These are phyloP conservation scores for Selaginella moellendorffii DNA, from an alignment of 75 land plant genomes.

Conservation along the genomic window DNA sequence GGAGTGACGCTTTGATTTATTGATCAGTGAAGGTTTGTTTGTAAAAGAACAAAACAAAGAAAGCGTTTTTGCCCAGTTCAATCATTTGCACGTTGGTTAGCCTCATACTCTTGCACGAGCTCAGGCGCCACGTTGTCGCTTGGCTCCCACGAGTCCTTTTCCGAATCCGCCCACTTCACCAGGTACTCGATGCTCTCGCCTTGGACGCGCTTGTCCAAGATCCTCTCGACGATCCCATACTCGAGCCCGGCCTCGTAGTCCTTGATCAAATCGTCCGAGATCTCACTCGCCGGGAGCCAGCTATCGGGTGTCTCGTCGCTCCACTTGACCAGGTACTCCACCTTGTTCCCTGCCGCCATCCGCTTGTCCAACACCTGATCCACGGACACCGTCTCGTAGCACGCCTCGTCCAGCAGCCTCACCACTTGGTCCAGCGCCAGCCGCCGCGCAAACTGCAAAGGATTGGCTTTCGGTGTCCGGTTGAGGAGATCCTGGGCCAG, in stretches of 20 bases:
- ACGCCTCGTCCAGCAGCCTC: conserved; percentile 47
- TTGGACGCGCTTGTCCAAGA: conserved; percentile 40
- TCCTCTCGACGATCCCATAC: conserved; percentile 70
- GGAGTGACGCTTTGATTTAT: background rate
- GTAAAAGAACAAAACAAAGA: too few species aligned
- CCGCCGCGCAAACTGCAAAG: conserved; percentile 55
- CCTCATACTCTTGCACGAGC: conserved; percentile 51
- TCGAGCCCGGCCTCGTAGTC: conserved; percentile 83
- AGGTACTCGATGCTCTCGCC: conserved; percentile 49
- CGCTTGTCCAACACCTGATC: conserved; percentile 60
- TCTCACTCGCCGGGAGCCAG: conserved; percentile 43
- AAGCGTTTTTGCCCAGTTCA: too few species aligned
- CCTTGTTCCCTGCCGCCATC: conserved; percentile 29
- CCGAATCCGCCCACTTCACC: conserved; percentile 74
- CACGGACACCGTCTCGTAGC: conserved; percentile 65
- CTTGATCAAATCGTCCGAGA: conserved; percentile 62
- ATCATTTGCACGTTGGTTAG: background rate
- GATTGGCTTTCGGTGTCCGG: conserved; percentile 49
- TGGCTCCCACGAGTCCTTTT: conserved; percentile 86
- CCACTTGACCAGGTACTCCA: conserved; percentile 87
- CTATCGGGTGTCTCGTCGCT: conserved; percentile 52
- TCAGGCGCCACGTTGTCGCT: conserved; percentile 75
- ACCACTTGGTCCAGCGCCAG: conserved; percentile 54
- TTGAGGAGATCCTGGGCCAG: conserved; percentile 49
- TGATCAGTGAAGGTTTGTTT: background rate